Conservation (phyloP, 495 filamentous ascomycete genomes). For the Amniculicola lignicola region DNA sequence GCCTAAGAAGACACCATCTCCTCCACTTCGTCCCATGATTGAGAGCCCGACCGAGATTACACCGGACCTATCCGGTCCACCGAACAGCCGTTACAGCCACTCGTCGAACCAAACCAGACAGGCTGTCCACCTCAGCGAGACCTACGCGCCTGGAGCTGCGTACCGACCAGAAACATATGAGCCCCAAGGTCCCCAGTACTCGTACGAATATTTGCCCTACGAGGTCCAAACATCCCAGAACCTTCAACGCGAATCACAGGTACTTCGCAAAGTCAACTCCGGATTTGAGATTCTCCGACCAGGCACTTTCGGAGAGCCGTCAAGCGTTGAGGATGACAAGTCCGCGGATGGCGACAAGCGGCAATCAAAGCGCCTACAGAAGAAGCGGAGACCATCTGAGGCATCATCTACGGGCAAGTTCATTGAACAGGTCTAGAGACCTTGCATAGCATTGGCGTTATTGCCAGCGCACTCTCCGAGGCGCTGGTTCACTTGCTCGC, state of each 20-base stretch:
- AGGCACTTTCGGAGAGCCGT: slow-evolving; percentile 44
- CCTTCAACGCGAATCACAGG: slow-evolving; percentile 45
- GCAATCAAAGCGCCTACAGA: slow-evolving; percentile 36
- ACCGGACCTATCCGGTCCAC: slow-evolving; percentile 1
- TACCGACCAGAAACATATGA: slow-evolving; percentile 21
- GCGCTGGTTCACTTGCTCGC: neutral
- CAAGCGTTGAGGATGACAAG: slow-evolving; percentile 10
- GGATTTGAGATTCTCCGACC: slow-evolving; percentile 61
- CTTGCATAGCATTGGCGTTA: slow-evolving; percentile 1
- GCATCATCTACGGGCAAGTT: slow-evolving; percentile 22
- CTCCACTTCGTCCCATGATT: slow-evolving; percentile 13
- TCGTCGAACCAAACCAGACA: slow-evolving; percentile 19
- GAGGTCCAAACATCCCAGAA: slow-evolving; percentile 31
- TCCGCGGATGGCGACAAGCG: slow-evolving; percentile 35
- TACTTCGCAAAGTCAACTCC: slow-evolving; percentile 56
- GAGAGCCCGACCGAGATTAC: neutral
- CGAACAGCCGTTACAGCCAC: slow-evolving; percentile 15
- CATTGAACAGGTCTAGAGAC: slow-evolving; percentile 20
- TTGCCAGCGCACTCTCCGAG: slow-evolving; percentile 3
- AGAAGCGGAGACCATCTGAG: slow-evolving; percentile 26
- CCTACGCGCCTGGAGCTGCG: slow-evolving; percentile 13
- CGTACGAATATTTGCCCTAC: slow-evolving; percentile 10
- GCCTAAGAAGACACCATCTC: slow-evolving; percentile 29
- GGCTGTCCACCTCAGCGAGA: slow-evolving; percentile 27
- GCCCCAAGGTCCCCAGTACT: slow-evolving; percentile 21